Conservation (phyloP, 1,139 yeast genomes). For the Saccharomyces hybrid region DNA sequence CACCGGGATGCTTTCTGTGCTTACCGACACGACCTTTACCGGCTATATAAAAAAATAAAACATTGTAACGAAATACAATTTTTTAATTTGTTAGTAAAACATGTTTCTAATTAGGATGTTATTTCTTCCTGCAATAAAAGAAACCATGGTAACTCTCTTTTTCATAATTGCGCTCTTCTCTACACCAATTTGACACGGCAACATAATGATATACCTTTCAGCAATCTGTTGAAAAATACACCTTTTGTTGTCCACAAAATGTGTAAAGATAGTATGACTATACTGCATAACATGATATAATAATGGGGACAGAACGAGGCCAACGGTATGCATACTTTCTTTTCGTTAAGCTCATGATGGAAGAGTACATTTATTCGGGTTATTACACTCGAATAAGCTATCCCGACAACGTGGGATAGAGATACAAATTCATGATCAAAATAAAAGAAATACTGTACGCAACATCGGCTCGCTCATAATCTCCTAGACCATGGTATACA, state of each 20-base stretch:
- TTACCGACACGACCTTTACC: slow-evolving; percentile 99
- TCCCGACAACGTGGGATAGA: not conserved
- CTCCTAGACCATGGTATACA: not conserved
- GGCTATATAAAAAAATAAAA: slow-evolving; percentile 45
- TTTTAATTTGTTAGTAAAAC: slow-evolving; percentile 15
- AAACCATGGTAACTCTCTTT: not conserved
- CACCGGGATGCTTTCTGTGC: slow-evolving; percentile 99
- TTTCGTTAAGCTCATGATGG: not conserved
- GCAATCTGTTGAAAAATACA: not conserved
- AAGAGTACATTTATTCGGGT: not conserved
- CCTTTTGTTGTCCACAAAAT: not conserved
- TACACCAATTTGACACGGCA: not conserved
- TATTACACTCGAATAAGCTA: not conserved
- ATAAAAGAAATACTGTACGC: not conserved
- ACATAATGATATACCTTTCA: not conserved
- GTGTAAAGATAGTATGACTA: not conserved
- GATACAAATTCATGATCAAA: not conserved
- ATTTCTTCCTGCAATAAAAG: not conserved
- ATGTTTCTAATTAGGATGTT: not conserved
- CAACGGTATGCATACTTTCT: not conserved
- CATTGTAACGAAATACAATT: slow-evolving; percentile 3
- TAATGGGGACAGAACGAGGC: not conserved
- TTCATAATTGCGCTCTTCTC: not conserved
- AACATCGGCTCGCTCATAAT: not conserved
- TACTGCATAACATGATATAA: not conserved